phyloP scores from a whole-genome alignment of 495 filamentous ascomycete genomes.

The Neurospora sp. region DNA sequence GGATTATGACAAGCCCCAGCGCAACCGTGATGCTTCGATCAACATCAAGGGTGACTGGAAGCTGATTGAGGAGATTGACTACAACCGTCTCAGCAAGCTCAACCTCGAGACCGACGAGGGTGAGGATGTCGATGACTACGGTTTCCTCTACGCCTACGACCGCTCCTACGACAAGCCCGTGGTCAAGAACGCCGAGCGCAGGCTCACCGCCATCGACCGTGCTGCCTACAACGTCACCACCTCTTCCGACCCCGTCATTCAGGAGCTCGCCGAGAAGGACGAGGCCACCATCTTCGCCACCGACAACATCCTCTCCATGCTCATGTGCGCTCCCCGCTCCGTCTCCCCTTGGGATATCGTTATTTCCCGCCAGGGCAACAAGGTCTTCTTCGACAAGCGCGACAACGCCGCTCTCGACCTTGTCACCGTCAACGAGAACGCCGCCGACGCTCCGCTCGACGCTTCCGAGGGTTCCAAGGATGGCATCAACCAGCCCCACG shows the following conservation, averaged over 20 bases:
- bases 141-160: constrained; percentile 97
- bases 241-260: constrained; percentile 88
- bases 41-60: constrained; percentile 91
- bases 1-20: constrained; percentile 95
- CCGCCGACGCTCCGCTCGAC: constrained; percentile 90
- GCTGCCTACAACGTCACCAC: constrained; percentile 97
- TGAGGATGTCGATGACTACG: constrained; percentile 89
- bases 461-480: constrained; percentile 89
- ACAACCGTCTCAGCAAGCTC: constrained; percentile 85
- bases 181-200: constrained; percentile 77
- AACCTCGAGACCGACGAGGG: constrained; percentile 90
- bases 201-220: constrained; percentile 78
- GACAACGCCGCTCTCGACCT: constrained; percentile 89
- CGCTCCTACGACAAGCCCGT: constrained; percentile 85
- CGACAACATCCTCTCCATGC: constrained; percentile 93
- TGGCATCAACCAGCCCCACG: constrained; percentile 78
- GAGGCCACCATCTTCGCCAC: constrained; percentile 96
- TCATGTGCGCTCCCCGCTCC: constrained; percentile 93
- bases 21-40: constrained; percentile 89
- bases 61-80: constrained; percentile 96
- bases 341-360: constrained; percentile 98
- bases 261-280: constrained; percentile 92
- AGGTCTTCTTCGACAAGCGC: constrained; percentile 97
- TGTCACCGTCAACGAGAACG: constrained; percentile 98
- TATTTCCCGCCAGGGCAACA: constrained; percentile 80